Evolutionary conservation across 169 alveolate genomes (phyloP).

Genomic region (Eimeria praecox): DNA sequence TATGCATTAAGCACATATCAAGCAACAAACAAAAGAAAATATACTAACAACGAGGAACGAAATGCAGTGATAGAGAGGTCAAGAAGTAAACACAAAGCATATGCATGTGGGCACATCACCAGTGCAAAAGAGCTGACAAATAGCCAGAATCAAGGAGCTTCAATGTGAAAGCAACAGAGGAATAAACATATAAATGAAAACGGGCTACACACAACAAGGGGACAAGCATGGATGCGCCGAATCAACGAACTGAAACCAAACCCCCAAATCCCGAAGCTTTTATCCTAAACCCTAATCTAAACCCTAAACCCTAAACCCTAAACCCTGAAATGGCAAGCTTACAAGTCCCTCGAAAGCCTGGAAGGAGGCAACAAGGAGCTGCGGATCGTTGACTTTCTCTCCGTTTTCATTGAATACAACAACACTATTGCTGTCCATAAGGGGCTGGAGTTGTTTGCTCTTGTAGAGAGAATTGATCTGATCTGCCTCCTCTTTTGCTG

Average conservation of each 20-base stretch:
- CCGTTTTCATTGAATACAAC: slow-evolving; percentile 13
- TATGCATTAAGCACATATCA: not conserved
- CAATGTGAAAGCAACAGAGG: not conserved
- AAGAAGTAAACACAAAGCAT: not conserved
- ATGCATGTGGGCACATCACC: not conserved
- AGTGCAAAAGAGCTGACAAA: not conserved
- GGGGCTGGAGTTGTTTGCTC: slow-evolving; percentile 60
- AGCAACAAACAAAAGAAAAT: not conserved
- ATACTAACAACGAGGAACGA: not conserved
- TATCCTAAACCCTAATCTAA: not conserved
- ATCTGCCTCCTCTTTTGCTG: slow-evolving; percentile 58
- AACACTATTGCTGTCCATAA: slow-evolving; percentile 18
- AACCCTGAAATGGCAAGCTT: not conserved
- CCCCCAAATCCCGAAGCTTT: not conserved
- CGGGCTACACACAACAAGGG: not conserved
- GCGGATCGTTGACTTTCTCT: slow-evolving; percentile 7
- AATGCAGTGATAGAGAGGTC: not conserved
- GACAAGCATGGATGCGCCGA: not conserved
- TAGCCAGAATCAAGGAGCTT: not conserved
- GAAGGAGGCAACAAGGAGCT: slow-evolving; percentile 35
- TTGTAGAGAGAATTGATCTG: slow-evolving; percentile 7
- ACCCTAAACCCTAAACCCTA: not conserved
- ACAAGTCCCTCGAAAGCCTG: slow-evolving; percentile 48
- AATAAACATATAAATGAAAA: not conserved
- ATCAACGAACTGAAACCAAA: not conserved